Conservation (phyloP, 352 stramenopile genomes). For the Globisporangium cystogenes region DNA sequence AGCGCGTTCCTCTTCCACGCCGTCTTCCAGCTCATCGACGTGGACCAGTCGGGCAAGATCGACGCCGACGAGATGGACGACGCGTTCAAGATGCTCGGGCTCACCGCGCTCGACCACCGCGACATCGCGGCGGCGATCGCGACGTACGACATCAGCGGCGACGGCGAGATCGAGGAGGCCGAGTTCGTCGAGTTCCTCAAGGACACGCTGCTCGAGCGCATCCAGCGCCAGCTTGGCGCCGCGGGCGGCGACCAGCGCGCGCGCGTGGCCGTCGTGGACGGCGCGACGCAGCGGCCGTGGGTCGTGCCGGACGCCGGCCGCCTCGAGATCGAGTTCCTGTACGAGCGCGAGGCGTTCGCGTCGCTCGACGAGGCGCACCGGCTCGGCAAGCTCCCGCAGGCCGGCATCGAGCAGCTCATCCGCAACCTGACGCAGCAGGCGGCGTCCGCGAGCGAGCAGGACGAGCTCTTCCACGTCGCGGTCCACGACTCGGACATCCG, state of each 20-base stretch:
- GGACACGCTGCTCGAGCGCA: constrained; percentile 46
- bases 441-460: constrained; percentile 53
- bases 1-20: constrained; percentile 66
- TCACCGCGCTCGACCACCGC: constrained; percentile 50
- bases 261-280: constrained; percentile 36
- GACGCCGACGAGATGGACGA: constrained; percentile 69
- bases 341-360: constrained; percentile 63
- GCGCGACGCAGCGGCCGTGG: constrained; percentile 56
- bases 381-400: constrained; percentile 56
- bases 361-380: constrained; percentile 46
- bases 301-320: constrained; percentile 49
- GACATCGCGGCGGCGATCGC: constrained; percentile 61
- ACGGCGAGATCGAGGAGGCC: constrained; percentile 75
- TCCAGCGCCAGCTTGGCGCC: constrained; percentile 38
- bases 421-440: constrained; percentile 56
- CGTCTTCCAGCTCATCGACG: constrained; percentile 73
- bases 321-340: constrained; percentile 77
- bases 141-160: constrained; percentile 66
- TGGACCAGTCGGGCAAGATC: constrained; percentile 67
- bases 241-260: neutral
- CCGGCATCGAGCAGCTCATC: constrained; percentile 65
- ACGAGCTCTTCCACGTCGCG: constrained; percentile 73
- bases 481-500: constrained; percentile 74
- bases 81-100: constrained; percentile 65
- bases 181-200: constrained; percentile 85